phyloP scores from a whole-genome alignment of 441 rosid species.

The Mallotus japonicus region DNA sequence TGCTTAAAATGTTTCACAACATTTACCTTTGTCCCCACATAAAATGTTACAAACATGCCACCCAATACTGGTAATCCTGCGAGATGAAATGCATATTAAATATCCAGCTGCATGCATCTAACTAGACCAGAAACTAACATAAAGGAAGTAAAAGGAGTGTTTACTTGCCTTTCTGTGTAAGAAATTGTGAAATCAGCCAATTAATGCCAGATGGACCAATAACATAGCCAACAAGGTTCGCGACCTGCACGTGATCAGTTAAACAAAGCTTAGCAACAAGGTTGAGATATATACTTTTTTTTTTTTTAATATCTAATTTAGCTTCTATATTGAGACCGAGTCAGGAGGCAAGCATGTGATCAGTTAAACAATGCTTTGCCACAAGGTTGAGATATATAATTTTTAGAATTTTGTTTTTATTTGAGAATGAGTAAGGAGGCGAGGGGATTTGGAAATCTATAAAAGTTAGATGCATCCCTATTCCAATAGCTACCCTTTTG shows the following conservation, averaged over 20 bases:
- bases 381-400: too few species aligned
- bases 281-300: background rate
- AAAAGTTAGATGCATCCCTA: background rate
- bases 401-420: too few species aligned
- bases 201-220: constrained; percentile 79
- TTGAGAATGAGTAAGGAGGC: background rate
- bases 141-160: background rate
- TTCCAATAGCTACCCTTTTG: background rate
- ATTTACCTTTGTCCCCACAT: constrained; percentile 77
- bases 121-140: constrained; percentile 9
- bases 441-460: background rate
- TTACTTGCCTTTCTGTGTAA: constrained; percentile 57
- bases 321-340: background rate
- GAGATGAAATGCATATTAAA: constrained; percentile 21
- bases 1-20: background rate
- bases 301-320: background rate
- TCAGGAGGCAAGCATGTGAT: background rate
- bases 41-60: constrained; percentile 63
- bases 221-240: constrained; percentile 92
- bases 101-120: background rate
- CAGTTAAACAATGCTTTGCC: too few species aligned
- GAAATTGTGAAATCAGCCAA: constrained; percentile 71
- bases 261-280: background rate
- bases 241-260: constrained; percentile 52
- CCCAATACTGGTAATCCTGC: constrained; percentile 63